Evolutionary conservation across 148 eudicot genomes (phyloP).

Genomic region (Rheum nobile): DNA sequence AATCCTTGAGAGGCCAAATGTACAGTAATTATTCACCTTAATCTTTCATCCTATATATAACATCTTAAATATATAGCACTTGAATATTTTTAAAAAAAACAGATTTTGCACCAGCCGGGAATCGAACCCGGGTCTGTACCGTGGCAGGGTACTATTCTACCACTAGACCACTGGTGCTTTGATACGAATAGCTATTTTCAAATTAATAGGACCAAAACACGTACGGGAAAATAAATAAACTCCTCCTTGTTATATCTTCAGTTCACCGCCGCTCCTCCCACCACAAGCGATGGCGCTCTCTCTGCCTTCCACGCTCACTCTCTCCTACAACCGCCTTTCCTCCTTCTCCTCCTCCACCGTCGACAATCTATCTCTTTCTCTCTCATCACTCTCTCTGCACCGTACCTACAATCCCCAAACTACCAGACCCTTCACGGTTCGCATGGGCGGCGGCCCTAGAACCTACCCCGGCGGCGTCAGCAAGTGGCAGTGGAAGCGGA

Average conservation of each 20-base stretch:
- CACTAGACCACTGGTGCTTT: conserved; percentile 26
- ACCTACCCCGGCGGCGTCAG: conserved; percentile 83
- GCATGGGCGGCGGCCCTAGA: conserved; percentile 87
- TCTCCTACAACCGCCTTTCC: not conserved
- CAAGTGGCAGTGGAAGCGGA: conserved; percentile 90
- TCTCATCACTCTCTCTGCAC: conserved; percentile 5
- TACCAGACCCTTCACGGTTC: conserved; percentile 11
- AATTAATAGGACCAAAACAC: too few species aligned
- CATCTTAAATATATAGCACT: too few species aligned
- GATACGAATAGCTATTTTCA: too few species aligned
- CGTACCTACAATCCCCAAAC: not conserved
- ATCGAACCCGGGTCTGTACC: conserved; percentile 45
- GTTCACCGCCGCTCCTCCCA: too few species aligned
- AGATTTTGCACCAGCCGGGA: conserved; percentile 16
- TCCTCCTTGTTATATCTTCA: too few species aligned
- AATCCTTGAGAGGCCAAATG: too few species aligned
- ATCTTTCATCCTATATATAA: too few species aligned
- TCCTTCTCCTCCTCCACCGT: not conserved
- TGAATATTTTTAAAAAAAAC: too few species aligned
- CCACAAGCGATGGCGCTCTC: too few species aligned
- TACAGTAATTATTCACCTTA: too few species aligned
- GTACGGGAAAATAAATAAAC: too few species aligned
- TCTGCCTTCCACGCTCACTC: not conserved
- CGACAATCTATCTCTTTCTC: not conserved
- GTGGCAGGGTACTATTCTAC: conserved; percentile 79